These are phyloP conservation scores for Cicer bijugum DNA, from an alignment of 306 rosid species.

Conservation along the genomic window DNA sequence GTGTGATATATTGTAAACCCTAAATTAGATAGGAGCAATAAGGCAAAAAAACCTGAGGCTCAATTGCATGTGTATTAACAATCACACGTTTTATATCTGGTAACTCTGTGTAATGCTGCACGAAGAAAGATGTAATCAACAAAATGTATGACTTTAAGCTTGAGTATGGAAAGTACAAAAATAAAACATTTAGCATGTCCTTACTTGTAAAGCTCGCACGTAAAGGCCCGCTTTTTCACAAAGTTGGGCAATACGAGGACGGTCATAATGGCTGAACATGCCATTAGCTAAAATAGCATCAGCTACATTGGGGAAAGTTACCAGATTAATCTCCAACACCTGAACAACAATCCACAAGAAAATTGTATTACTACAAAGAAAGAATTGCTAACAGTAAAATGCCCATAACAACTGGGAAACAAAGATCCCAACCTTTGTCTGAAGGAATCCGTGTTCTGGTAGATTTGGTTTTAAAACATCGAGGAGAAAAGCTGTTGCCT, in stretches of 20 bases:
- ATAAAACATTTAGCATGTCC: conserved; percentile 42
- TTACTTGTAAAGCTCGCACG: conserved; percentile 94
- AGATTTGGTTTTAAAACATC: conserved; percentile 97
- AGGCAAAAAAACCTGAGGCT: conserved; percentile 81
- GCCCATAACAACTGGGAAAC: conserved; percentile 24
- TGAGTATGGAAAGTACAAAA: conserved; percentile 16
- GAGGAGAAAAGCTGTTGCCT: conserved; percentile 95
- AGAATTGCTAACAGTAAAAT: conserved; percentile 22
- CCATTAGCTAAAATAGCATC: conserved; percentile 99
- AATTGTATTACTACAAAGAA: conserved; percentile 36
- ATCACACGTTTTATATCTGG: conserved; percentile 96
- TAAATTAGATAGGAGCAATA: conserved; percentile 38
- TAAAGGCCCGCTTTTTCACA: conserved; percentile 98
- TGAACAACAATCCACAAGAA: conserved; percentile 48
- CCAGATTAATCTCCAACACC: conserved; percentile 98
- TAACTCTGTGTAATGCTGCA: conserved; percentile 98
- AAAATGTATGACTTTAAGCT: conserved; percentile 10
- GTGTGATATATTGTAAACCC: background rate
- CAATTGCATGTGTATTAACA: conserved; percentile 99
- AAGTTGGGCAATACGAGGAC: conserved; percentile 97
- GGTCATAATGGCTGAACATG: conserved; percentile 98
- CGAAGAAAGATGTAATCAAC: conserved; percentile 43
- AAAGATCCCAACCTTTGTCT: conserved; percentile 72
- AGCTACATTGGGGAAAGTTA: conserved; percentile 96
- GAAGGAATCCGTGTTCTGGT: conserved; percentile 92